Conservation (phyloP, 495 filamentous ascomycete species). For the Aspergillus biplanus region DNA sequence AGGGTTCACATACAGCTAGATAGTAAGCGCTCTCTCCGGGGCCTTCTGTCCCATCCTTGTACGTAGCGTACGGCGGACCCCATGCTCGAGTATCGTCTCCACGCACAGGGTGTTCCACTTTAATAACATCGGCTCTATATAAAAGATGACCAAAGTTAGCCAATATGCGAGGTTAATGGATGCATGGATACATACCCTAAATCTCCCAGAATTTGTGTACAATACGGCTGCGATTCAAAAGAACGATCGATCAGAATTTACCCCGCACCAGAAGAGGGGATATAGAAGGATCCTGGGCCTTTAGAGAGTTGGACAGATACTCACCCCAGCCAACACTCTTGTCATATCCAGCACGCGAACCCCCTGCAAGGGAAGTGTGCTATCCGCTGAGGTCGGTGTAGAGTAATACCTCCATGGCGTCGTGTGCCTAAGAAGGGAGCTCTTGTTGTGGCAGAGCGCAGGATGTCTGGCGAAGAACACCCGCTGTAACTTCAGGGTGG, state of each 20-base stretch:
- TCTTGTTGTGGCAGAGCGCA: slow-evolving; percentile 16
- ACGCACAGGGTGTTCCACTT: slow-evolving; percentile 88
- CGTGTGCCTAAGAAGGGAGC: slow-evolving; percentile 26
- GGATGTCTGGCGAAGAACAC: slow-evolving; percentile 32
- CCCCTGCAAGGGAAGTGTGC: slow-evolving; percentile 73
- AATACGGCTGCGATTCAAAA: slow-evolving; percentile 76
- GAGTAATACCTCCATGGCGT: slow-evolving; percentile 44
- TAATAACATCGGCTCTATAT: slow-evolving; percentile 89
- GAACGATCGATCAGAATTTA: slow-evolving; percentile 25
- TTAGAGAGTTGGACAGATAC: slow-evolving; percentile 34
- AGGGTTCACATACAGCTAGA: slow-evolving; percentile 63
- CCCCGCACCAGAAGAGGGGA: slow-evolving; percentile 11
- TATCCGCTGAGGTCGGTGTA: slow-evolving; percentile 28
- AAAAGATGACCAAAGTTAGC: neutral
- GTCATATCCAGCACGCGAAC: slow-evolving; percentile 95
- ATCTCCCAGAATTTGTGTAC: slow-evolving; percentile 95
- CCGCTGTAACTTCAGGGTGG: slow-evolving; percentile 30
- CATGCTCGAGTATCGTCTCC: slow-evolving; percentile 96
- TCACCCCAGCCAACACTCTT: slow-evolving; percentile 89
- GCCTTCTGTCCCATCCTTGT: slow-evolving; percentile 64
- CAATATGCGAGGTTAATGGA: neutral
- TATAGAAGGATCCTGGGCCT: neutral
- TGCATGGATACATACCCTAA: slow-evolving; percentile 68
- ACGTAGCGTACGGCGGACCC: slow-evolving; percentile 92
- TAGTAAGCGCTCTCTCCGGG: slow-evolving; percentile 96